phyloP scores from a whole-genome alignment of 1,284 basidiomycete genomes.

The Ceratobasidium sp. region DNA sequence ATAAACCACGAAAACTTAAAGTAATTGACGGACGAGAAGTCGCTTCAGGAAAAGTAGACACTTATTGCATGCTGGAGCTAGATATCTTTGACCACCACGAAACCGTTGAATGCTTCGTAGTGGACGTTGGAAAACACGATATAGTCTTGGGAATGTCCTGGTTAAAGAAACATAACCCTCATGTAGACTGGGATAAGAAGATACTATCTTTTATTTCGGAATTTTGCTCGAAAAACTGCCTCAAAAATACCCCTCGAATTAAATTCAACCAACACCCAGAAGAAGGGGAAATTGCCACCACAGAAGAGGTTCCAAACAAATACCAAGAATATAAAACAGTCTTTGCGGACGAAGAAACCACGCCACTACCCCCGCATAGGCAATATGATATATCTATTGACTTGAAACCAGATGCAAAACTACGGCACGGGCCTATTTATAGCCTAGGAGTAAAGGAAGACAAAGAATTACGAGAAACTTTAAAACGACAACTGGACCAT shows the following conservation, averaged over 20 bases:
- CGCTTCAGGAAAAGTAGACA: not conserved
- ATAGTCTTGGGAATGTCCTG: slow-evolving; percentile 44
- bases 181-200: slow-evolving; percentile 40
- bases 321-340: slow-evolving; percentile 42
- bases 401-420: not conserved
- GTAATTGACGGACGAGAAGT: slow-evolving; percentile 7
- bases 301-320: not conserved
- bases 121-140: slow-evolving; percentile 21
- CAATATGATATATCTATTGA: slow-evolving; percentile 45
- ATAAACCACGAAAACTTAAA: not conserved
- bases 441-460: slow-evolving; percentile 20
- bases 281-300: too few species aligned
- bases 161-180: slow-evolving; percentile 42
- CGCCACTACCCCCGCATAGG: slow-evolving; percentile 42
- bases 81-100: not conserved
- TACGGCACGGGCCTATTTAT: too few species aligned
- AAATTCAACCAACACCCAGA: too few species aligned
- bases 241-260: not conserved
- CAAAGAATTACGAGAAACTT: not conserved
- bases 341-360: slow-evolving; percentile 40
- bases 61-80: not conserved
- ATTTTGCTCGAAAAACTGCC: not conserved
- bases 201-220: not conserved
- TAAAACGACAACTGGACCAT: slow-evolving; percentile 31
- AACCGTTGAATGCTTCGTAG: not conserved